Conservation (phyloP, 441 rosid genomes). For the Isatis lusitanica region DNA sequence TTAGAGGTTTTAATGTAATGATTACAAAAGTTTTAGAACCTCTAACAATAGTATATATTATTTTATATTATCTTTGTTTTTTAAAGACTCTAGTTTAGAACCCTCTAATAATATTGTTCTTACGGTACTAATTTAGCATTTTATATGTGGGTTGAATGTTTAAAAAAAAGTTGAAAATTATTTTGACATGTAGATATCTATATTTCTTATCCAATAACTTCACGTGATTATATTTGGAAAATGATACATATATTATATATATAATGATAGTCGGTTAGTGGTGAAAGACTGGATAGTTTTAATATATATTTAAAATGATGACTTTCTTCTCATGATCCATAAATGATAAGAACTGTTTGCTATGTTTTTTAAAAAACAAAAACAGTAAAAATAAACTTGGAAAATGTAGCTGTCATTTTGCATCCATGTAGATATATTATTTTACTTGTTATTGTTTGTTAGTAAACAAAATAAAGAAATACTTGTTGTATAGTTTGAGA, state of each 20-base stretch:
- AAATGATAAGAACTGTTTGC: background rate
- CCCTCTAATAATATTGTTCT: too few species aligned
- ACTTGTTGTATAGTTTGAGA: background rate
- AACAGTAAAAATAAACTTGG: background rate
- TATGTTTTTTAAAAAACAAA: background rate
- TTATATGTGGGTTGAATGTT: background rate
- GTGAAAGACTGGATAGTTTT: background rate
- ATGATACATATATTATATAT: background rate
- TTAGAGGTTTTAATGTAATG: too few species aligned
- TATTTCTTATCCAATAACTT: background rate
- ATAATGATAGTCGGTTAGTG: background rate
- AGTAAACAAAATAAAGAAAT: slow-evolving; percentile 8
- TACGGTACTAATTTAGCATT: too few species aligned
- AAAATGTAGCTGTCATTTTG: slow-evolving; percentile 9
- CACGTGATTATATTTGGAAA: background rate
- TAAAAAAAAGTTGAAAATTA: background rate
- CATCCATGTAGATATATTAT: slow-evolving; percentile 7
- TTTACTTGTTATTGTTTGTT: background rate
- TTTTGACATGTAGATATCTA: background rate
- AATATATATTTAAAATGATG: background rate
- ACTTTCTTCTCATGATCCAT: slow-evolving; percentile 1
- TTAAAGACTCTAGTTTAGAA: too few species aligned
- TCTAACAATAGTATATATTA: too few species aligned
- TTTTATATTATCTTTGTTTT: too few species aligned
- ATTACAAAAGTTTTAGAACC: too few species aligned